phyloP scores from a whole-genome alignment of 441 rosid genomes.

The Erysimum cheiri region DNA sequence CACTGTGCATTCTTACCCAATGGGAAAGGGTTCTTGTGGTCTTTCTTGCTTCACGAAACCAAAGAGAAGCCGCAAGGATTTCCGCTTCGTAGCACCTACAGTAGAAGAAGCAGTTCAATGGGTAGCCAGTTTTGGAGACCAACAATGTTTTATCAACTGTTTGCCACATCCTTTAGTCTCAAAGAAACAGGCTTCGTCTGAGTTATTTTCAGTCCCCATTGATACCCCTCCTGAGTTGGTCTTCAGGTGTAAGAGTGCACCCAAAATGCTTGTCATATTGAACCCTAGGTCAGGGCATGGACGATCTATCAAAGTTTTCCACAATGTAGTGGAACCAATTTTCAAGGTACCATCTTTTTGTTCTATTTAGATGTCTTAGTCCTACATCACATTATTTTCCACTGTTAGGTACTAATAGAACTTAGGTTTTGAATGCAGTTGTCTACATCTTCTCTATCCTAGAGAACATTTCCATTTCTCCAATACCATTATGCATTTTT shows the following conservation, averaged over 20 bases:
- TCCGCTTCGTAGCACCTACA: slow-evolving; percentile 77
- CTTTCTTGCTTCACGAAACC: slow-evolving; percentile 83
- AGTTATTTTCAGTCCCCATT: slow-evolving; percentile 62
- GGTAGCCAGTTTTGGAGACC: slow-evolving; percentile 99
- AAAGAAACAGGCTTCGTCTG: slow-evolving; percentile 94
- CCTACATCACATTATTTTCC: neutral
- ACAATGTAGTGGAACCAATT: slow-evolving; percentile 85
- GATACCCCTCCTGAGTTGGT: slow-evolving; percentile 93
- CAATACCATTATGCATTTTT: slow-evolving; percentile 9
- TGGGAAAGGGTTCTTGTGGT: slow-evolving; percentile 69
- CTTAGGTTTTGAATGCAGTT: slow-evolving; percentile 11
- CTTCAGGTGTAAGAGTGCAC: slow-evolving; percentile 90
- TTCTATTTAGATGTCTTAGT: neutral
- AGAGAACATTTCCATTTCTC: slow-evolving; percentile 6
- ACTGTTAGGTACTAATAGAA: slow-evolving; percentile 22
- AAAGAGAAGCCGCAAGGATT: slow-evolving; percentile 81
- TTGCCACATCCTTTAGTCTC: slow-evolving; percentile 94
- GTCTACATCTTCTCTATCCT: neutral
- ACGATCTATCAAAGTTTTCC: slow-evolving; percentile 92
- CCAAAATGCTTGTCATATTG: slow-evolving; percentile 92
- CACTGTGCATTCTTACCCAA: slow-evolving; percentile 89
- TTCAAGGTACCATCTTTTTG: slow-evolving; percentile 65
- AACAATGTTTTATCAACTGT: slow-evolving; percentile 89
- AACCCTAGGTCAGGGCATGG: slow-evolving; percentile 99
- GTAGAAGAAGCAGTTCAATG: slow-evolving; percentile 92